phyloP scores from a whole-genome alignment of 331 rosid species.

The Erythrophleum ivorense region DNA sequence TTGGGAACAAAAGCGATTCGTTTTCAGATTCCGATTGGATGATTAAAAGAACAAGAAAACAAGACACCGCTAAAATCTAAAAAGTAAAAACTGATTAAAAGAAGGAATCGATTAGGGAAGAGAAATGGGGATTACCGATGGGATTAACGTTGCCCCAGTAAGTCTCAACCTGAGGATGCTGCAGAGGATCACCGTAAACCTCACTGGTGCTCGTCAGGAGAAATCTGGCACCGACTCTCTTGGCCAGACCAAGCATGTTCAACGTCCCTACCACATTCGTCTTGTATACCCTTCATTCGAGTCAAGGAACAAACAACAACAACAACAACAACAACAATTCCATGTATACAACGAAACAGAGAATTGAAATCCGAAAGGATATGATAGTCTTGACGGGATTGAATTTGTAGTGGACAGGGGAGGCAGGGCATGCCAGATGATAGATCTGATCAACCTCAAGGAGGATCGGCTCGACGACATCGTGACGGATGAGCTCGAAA shows the following conservation, averaged over 20 bases:
- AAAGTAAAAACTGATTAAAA: too few species aligned
- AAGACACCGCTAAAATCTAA: too few species aligned
- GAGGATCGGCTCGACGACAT: slow-evolving; percentile 90
- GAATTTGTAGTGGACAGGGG: slow-evolving; percentile 95
- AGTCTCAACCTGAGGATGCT: slow-evolving; percentile 94
- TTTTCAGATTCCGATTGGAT: too few species aligned
- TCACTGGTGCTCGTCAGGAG: slow-evolving; percentile 91
- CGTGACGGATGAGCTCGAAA: slow-evolving; percentile 91
- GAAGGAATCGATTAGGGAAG: too few species aligned
- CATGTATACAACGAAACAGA: too few species aligned
- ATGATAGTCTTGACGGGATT: slow-evolving; percentile 95
- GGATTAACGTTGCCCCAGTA: slow-evolving; percentile 99
- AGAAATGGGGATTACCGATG: slow-evolving; percentile 57
- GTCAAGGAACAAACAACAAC: too few species aligned
- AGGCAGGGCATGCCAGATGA: slow-evolving; percentile 96
- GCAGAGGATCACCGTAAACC: slow-evolving; percentile 95
- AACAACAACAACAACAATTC: too few species aligned
- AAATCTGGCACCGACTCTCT: slow-evolving; percentile 86
- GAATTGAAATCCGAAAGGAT: slow-evolving; percentile 56
- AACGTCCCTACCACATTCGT: slow-evolving; percentile 95
- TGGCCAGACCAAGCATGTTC: slow-evolving; percentile 91
- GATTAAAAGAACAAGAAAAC: too few species aligned
- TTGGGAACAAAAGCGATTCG: too few species aligned
- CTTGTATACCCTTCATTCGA: slow-evolving; percentile 69
- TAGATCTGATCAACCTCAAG: slow-evolving; percentile 99